Conservation (phyloP, 1,284 basidiomycete genomes). For the Psilocybe mexicana region DNA sequence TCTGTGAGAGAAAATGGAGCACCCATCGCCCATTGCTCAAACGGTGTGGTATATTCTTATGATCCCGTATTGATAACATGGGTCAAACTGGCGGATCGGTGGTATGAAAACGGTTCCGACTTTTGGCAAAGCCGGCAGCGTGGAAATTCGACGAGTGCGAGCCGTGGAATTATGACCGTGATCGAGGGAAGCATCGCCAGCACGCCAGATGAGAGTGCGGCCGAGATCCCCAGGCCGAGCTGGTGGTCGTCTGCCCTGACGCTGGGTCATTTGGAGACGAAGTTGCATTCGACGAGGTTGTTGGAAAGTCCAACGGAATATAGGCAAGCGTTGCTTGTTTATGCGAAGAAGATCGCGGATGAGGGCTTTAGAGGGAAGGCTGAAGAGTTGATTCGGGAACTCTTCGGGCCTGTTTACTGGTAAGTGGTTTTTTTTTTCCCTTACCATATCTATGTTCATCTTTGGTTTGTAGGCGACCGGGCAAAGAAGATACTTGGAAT, state of each 20-base stretch:
- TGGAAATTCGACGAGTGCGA: conserved; percentile 35
- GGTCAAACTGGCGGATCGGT: conserved; percentile 73
- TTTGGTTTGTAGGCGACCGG: conserved; percentile 58
- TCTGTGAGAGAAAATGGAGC: conserved; percentile 75
- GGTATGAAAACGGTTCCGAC: conserved; percentile 81
- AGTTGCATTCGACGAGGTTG: conserved; percentile 68
- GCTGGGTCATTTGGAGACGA: conserved; percentile 82
- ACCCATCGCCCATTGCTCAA: conserved; percentile 75
- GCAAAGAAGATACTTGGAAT: conserved; percentile 64
- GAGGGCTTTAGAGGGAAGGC: conserved; percentile 84
- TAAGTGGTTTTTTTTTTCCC: conserved; percentile 36
- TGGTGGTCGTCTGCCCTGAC: conserved; percentile 83
- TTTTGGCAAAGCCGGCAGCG: conserved; percentile 76
- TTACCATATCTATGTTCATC: neutral
- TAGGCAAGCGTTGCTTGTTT: conserved; percentile 70
- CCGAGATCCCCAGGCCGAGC: conserved; percentile 51
- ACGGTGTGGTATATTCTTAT: conserved; percentile 76
- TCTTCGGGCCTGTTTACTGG: conserved; percentile 88
- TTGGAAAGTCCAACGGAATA: conserved; percentile 85
- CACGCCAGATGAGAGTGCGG: conserved; percentile 38
- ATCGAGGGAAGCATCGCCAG: conserved; percentile 57
- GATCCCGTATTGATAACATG: conserved; percentile 67
- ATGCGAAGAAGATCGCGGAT: conserved; percentile 82
- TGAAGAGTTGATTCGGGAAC: conserved; percentile 84
- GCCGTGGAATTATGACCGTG: conserved; percentile 50